A percentile compares a stretch with the other conserved stretches of the same genome.
These are phyloP conservation scores for Linnemannia schmuckeri DNA, from an alignment of 192 early-diverging fungal genomes.

Conservation along the genomic window DNA sequence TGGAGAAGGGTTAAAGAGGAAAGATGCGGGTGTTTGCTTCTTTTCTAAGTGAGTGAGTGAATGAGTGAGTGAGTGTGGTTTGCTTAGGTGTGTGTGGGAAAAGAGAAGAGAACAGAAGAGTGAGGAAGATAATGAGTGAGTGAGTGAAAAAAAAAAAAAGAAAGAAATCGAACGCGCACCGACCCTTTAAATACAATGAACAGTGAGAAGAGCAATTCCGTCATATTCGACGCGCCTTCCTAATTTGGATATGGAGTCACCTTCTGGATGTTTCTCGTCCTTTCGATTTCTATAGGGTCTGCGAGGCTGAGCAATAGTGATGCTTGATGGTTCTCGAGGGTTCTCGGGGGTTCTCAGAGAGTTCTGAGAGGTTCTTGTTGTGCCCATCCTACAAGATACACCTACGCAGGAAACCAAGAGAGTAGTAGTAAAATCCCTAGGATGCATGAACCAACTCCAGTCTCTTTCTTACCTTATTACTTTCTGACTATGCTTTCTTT, in stretches of 20 bases:
- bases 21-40: not conserved
- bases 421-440: too few relatives aligned
- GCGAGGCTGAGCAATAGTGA: not conserved
- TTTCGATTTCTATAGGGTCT: not conserved
- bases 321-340: not conserved
- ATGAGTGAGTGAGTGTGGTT: not conserved
- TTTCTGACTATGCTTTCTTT: not conserved
- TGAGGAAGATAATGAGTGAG: too few relatives aligned
- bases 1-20: not conserved
- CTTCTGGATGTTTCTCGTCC: not conserved
- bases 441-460: too few relatives aligned
- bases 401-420: not conserved
- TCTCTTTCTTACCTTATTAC: not conserved
- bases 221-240: not conserved
- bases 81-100: not conserved
- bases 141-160: not conserved
- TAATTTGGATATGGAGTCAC: not conserved
- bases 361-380: not conserved
- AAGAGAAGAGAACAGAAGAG: not conserved
- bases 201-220: not conserved
- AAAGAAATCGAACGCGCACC: not conserved
- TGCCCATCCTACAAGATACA: not conserved
- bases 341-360: not conserved
- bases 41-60: not conserved
- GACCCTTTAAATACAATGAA: not conserved